These are phyloP conservation scores for Jaenimonas drosophilae DNA, from an alignment of 208 protist genomes.

Conservation along the genomic window DNA sequence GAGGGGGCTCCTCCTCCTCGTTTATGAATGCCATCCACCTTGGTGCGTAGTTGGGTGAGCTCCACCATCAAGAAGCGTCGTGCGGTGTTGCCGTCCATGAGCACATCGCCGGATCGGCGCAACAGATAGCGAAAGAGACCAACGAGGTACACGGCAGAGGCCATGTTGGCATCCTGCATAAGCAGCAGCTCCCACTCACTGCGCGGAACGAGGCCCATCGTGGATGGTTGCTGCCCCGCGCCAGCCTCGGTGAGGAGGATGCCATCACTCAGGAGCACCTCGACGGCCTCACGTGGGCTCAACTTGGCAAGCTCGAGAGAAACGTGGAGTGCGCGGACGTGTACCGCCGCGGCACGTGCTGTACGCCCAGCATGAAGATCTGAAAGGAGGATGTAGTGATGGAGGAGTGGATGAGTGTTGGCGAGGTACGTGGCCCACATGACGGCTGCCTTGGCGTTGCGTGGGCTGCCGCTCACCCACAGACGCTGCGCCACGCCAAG, in stretches of 20 bases:
- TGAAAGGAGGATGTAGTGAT: conserved; percentile 55
- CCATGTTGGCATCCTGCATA: conserved; percentile 4
- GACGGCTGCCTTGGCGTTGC: conserved; percentile 22
- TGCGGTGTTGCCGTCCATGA: conserved; percentile 9
- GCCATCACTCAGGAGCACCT: conserved; percentile 13
- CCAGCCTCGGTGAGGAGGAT: conserved; percentile 19
- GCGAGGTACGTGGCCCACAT: conserved; percentile 47
- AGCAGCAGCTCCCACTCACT: not conserved
- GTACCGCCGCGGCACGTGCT: conserved; percentile 20
- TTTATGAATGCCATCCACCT: too few species aligned
- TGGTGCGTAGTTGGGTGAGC: conserved; percentile 1
- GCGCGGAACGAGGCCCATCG: conserved; percentile 4
- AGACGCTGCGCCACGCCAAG: conserved; percentile 5
- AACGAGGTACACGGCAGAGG: conserved; percentile 31
- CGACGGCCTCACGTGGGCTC: conserved; percentile 7
- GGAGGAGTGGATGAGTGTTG: conserved; percentile 40
- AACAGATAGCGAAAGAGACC: conserved; percentile 40
- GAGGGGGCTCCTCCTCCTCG: not conserved
- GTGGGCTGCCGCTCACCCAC: conserved; percentile 18
- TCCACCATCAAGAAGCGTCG: conserved; percentile 16
- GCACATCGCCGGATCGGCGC: not conserved
- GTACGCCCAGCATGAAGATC: conserved; percentile 36
- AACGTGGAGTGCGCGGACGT: conserved; percentile 12
- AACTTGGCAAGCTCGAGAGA: conserved; percentile 6
- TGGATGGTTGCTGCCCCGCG: not conserved